These are phyloP conservation scores for Glycine latifolia DNA, from an alignment of 306 rosid genomes.

Conservation along the genomic window DNA sequence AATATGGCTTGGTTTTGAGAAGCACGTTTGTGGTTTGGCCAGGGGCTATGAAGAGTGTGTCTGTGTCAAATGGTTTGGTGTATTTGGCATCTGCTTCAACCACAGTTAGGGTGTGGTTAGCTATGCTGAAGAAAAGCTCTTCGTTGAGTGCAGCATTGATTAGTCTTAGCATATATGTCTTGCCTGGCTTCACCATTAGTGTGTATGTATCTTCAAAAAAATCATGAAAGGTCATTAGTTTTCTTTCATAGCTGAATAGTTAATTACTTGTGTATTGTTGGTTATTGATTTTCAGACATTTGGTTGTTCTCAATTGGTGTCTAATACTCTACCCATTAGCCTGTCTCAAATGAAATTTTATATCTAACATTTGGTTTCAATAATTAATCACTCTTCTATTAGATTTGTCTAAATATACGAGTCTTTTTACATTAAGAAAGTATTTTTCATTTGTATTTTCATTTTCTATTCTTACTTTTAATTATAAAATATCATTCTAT, in stretches of 20 bases:
- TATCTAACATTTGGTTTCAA: neutral
- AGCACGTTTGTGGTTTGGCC: constrained; percentile 84
- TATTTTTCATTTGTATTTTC: no score
- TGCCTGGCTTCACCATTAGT: constrained; percentile 79
- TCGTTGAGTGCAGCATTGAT: constrained; percentile 95
- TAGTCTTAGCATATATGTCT: constrained; percentile 73
- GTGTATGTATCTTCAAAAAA: constrained; percentile 66
- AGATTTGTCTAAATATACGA: neutral
- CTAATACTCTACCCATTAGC: neutral
- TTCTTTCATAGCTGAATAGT: constrained; percentile 6
- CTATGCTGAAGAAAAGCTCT: constrained; percentile 81
- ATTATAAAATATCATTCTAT: neutral
- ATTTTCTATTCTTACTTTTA: no score
- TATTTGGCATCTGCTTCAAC: constrained; percentile 82
- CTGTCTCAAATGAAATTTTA: neutral
- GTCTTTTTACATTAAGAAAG: neutral
- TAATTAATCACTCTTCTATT: neutral
- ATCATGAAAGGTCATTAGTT: neutral
- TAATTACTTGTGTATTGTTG: neutral
- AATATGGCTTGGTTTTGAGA: constrained; percentile 62
- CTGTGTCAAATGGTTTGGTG: constrained; percentile 70
- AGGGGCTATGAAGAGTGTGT: constrained; percentile 61
- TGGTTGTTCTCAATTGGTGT: constrained; percentile 1
- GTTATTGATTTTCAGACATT: constrained; percentile 17
- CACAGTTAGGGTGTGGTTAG: constrained; percentile 72